Conservation (phyloP, 352 stramenopile species). For the Globisporangium orthogonon region DNA sequence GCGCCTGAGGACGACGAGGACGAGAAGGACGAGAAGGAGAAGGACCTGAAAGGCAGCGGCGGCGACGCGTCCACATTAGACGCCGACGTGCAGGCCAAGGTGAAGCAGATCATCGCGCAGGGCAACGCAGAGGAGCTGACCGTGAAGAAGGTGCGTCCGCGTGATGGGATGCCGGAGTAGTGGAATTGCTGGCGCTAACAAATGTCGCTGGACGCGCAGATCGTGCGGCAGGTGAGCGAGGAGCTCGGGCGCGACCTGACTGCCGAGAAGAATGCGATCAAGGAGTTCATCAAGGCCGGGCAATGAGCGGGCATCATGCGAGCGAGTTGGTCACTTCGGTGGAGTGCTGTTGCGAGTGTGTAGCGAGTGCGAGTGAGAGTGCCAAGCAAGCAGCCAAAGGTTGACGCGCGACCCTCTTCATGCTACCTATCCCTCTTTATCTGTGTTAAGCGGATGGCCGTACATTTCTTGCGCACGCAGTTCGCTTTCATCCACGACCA, state of each 20-base stretch:
- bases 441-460: constrained; percentile 1
- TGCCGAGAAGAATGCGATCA: constrained; percentile 72
- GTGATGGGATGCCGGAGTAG: too few relatives aligned
- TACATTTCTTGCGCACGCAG: constrained; percentile 11
- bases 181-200: not conserved
- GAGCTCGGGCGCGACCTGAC: constrained; percentile 63
- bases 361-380: not conserved
- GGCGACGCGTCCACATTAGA: constrained; percentile 21
- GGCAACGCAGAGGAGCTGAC: constrained; percentile 75
- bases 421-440: too few relatives aligned
- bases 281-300: constrained; percentile 60
- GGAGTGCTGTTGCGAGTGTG: not conserved
- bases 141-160: constrained; percentile 60
- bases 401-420: too few relatives aligned
- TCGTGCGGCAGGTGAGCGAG: constrained; percentile 62
- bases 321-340: not conserved
- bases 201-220: constrained; percentile 19
- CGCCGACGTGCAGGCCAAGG: constrained; percentile 48
- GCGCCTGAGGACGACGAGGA: not conserved
- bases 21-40: constrained; percentile 2
- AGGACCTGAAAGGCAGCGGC: constrained; percentile 14
- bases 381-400: not conserved
- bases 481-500: constrained; percentile 11
- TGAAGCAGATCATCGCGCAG: constrained; percentile 74
- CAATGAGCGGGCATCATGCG: constrained; percentile 6